Conservation (phyloP, 768 basidiomycete species). For the Cystofilobasidium ferigula region DNA sequence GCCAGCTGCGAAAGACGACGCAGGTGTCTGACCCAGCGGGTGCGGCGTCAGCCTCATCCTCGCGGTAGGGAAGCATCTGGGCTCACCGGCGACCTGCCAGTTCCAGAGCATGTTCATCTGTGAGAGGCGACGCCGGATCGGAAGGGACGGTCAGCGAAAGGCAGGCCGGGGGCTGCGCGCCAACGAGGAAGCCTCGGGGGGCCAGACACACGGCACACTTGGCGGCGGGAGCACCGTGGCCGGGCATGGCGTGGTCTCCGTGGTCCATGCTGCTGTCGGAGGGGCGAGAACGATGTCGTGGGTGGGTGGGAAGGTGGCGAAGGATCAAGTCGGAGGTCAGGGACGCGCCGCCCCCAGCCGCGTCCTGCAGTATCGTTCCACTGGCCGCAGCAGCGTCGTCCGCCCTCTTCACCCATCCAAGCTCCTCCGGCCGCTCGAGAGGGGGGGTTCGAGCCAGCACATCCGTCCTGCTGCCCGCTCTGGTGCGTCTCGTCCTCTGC, state of each 20-base stretch:
- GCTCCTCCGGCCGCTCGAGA: too few species aligned
- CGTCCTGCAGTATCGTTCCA: too few species aligned
- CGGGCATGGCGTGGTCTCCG: constrained; percentile 8
- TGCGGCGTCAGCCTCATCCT: not conserved
- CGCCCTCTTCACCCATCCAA: too few species aligned
- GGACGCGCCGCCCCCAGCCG: too few species aligned
- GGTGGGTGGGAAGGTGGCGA: too few species aligned
- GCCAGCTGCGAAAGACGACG: constrained; percentile 17
- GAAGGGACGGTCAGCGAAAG: not conserved
- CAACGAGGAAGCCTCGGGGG: not conserved
- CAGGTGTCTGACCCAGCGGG: constrained; percentile 10
- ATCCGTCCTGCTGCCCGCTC: too few species aligned
- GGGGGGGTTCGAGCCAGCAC: too few species aligned
- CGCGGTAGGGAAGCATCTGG: not conserved
- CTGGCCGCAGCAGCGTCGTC: too few species aligned
- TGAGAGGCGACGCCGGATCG: too few species aligned
- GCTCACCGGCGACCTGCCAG: constrained; percentile 20
- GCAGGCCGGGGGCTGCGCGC: not conserved
- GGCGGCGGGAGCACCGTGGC: constrained; percentile 6
- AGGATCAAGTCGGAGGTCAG: too few species aligned
- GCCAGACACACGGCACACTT: constrained; percentile 12
- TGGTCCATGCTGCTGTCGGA: constrained; percentile 5
- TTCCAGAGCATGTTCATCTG: constrained; percentile 25
- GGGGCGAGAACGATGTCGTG: not conserved
- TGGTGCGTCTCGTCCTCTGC: too few species aligned